A percentile compares a stretch with the other conserved stretches of the same genome.
These are phyloP conservation scores for Claviceps maximensis DNA, from an alignment of 2,329 filamentous ascomycete species.

Conservation along the genomic window DNA sequence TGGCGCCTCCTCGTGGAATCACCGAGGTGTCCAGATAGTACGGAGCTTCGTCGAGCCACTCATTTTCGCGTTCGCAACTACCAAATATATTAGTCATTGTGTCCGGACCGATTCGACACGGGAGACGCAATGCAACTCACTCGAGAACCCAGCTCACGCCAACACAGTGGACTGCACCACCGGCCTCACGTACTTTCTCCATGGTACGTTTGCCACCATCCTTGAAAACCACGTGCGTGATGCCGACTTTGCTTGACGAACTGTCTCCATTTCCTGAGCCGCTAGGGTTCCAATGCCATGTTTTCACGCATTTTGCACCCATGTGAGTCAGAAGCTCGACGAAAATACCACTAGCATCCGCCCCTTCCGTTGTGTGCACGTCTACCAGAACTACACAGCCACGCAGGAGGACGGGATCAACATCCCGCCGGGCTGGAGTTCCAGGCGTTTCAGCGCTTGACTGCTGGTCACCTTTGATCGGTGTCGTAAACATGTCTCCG, in stretches of 20 bases:
- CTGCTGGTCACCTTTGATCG: conserved; percentile 38
- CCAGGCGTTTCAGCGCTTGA: conserved; percentile 42
- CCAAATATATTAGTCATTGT: conserved; percentile 17
- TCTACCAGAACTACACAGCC: conserved; percentile 74
- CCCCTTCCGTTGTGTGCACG: conserved; percentile 69
- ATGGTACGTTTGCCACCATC: conserved; percentile 70
- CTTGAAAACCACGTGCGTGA: conserved; percentile 85
- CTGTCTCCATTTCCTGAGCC: conserved; percentile 22
- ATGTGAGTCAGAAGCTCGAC: conserved; percentile 66
- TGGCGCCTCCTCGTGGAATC: conserved; percentile 55
- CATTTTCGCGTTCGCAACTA: conserved; percentile 59
- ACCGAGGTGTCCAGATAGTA: conserved; percentile 57
- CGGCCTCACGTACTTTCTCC: conserved; percentile 62
- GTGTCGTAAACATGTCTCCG: conserved; percentile 10
- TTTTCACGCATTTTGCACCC: conserved; percentile 66
- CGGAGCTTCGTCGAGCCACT: conserved; percentile 60
- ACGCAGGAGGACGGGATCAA: conserved; percentile 42
- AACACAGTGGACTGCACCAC: conserved; percentile 70
- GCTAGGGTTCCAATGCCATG: conserved; percentile 58
- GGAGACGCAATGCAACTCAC: conserved; percentile 49
- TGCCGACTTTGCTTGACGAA: conserved; percentile 45
- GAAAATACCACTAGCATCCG: conserved; percentile 70
- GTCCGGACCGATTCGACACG: neutral
- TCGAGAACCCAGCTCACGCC: conserved; percentile 82
- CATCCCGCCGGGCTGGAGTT: conserved; percentile 40